Evolutionary conservation across 805 yeast genomes (phyloP).

Genomic region (Cyberlindnera bimundalis): DNA sequence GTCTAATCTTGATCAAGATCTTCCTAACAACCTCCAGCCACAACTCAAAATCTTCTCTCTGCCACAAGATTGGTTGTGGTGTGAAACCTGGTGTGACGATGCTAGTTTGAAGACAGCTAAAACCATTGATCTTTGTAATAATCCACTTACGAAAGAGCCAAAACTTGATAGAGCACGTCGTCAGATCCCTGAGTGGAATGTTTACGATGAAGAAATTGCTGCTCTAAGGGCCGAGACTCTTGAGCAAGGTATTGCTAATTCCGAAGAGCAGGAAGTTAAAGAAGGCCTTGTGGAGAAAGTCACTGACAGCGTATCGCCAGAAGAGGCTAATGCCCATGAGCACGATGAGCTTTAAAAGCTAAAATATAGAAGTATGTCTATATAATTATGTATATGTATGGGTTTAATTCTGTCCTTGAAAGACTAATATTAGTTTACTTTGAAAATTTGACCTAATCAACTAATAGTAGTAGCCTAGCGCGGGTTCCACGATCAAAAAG

Average conservation of each 20-base stretch:
- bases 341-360: too few relatives aligned
- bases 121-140: constrained; percentile 80
- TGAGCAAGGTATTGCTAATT: constrained; percentile 1
- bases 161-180: constrained; percentile 73
- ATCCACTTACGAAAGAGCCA: constrained; percentile 78
- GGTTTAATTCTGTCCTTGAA: too few relatives aligned
- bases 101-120: constrained; percentile 58
- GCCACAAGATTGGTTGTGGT: constrained; percentile 88
- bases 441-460: too few relatives aligned
- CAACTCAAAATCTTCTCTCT: constrained; percentile 64
- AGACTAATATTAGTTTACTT: too few relatives aligned
- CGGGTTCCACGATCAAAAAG: too few relatives aligned
- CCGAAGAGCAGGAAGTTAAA: background rate
- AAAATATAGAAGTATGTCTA: too few relatives aligned
- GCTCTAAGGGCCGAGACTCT: constrained; percentile 24
- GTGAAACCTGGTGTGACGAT: constrained; percentile 88
- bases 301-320: too few relatives aligned
- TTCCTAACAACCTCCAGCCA: constrained; percentile 83
- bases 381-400: too few relatives aligned
- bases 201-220: constrained; percentile 55
- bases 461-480: too few relatives aligned
- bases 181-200: constrained; percentile 74
- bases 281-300: too few relatives aligned
- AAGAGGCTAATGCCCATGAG: too few relatives aligned
- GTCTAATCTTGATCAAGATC: constrained; percentile 84